Percentiles rank a stretch among this genome's conserved stretches.
These are phyloP conservation scores for Kluyveromyces sp. DNA, from an alignment of 1,139 yeast genomes.

Conservation along the genomic window DNA sequence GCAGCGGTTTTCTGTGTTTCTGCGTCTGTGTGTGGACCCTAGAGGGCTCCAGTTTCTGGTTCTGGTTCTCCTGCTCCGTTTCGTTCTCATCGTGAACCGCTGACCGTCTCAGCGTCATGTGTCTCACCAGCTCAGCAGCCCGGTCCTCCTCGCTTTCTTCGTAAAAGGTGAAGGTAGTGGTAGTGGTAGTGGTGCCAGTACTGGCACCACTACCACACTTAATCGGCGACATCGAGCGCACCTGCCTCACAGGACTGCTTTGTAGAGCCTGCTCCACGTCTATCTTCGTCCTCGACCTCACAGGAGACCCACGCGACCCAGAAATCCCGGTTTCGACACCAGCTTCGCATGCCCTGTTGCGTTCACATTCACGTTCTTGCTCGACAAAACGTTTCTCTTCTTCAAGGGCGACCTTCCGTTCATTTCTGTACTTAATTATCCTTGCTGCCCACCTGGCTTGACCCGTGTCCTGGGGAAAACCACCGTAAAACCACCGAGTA, in stretches of 20 bases:
- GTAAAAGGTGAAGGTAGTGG: slow-evolving; percentile 10
- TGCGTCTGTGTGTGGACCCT: slow-evolving; percentile 8
- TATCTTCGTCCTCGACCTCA: slow-evolving; percentile 11
- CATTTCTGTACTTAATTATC: neutral
- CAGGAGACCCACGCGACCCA: slow-evolving; percentile 12
- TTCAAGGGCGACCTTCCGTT: slow-evolving; percentile 8
- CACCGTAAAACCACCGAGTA: no score
- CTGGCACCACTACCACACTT: neutral
- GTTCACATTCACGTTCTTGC: slow-evolving; percentile 12
- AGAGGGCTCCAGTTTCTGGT: neutral
- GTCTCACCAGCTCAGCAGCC: slow-evolving; percentile 12
- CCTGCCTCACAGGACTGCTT: slow-evolving; percentile 13
- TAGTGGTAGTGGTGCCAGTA: no score
- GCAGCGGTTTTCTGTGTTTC: slow-evolving; percentile 10
- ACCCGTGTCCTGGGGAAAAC: no score
- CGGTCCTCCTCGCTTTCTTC: slow-evolving; percentile 20
- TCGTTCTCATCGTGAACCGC: slow-evolving; percentile 14
- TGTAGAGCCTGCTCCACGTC: slow-evolving; percentile 12
- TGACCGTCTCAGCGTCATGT: slow-evolving; percentile 9
- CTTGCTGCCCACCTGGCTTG: neutral
- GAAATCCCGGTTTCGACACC: slow-evolving; percentile 2
- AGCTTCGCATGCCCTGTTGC: neutral
- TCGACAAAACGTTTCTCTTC: slow-evolving; percentile 9
- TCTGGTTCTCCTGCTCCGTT: slow-evolving; percentile 14
- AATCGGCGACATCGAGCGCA: slow-evolving; percentile 1